Evolutionary conservation across 108 stramenopile genomes (phyloP).

Genomic region (Skeletonema marinoi): DNA sequence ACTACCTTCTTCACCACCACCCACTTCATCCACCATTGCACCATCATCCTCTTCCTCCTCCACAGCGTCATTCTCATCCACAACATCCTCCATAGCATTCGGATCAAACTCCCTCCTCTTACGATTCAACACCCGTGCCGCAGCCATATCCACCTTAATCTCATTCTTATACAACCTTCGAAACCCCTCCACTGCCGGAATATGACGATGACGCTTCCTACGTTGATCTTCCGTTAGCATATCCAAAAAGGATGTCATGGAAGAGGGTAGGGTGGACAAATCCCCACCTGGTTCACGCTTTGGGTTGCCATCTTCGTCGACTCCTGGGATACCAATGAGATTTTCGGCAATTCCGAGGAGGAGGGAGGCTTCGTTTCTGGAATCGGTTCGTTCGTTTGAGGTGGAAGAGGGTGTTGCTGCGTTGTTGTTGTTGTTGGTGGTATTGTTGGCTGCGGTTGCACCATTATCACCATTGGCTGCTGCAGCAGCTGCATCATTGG

Average conservation of each 20-base stretch:
- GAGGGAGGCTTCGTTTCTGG: conserved; percentile 15
- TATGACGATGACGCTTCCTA: conserved; percentile 67
- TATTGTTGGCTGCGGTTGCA: not conserved
- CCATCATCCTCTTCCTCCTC: conserved; percentile 3
- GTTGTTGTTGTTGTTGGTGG: not conserved
- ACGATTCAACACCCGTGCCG: conserved; percentile 41
- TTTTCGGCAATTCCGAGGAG: conserved; percentile 16
- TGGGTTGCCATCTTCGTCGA: not conserved
- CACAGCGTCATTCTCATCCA: not conserved
- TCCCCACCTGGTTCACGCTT: not conserved
- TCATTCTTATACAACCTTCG: conserved; percentile 72
- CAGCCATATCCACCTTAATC: conserved; percentile 73
- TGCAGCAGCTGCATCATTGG: not conserved
- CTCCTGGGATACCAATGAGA: not conserved
- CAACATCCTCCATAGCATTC: not conserved
- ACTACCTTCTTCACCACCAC: not conserved
- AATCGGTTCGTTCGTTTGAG: not conserved
- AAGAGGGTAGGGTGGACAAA: conserved; percentile 10
- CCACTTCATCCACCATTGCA: conserved; percentile 13
- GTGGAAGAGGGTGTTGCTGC: not conserved
- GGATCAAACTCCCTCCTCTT: conserved; percentile 2
- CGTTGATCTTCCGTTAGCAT: conserved; percentile 80
- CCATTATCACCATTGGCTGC: not conserved
- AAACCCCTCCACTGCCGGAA: conserved; percentile 85
- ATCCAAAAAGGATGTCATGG: conserved; percentile 71